Percentiles rank a stretch among this genome's conserved stretches.
These are phyloP conservation scores for Eimeria sp. DNA, from an alignment of 169 alveolate genomes.

Conservation along the genomic window DNA sequence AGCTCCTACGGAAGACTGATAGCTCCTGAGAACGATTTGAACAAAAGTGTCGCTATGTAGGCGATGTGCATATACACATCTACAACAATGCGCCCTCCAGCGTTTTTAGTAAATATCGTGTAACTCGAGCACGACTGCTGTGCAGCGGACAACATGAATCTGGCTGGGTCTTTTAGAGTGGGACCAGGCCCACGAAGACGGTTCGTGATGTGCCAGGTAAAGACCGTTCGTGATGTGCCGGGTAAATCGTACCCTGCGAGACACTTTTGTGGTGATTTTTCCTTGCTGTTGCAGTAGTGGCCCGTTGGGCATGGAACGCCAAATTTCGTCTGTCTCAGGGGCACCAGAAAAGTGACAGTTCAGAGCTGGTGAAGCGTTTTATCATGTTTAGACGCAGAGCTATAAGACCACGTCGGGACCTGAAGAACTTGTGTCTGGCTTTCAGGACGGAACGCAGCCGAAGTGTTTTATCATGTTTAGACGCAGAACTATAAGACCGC, in stretches of 20 bases:
- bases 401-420: neutral
- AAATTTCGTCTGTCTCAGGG: conserved; percentile 27
- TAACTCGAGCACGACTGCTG: neutral
- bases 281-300: conserved; percentile 18
- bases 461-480: neutral
- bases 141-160: neutral
- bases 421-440: neutral
- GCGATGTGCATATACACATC: neutral
- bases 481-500: neutral
- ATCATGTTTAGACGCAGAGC: neutral
- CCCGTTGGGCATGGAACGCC: conserved; percentile 66
- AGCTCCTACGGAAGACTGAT: conserved; percentile 45
- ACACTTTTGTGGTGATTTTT: conserved; percentile 10
- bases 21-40: neutral
- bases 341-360: neutral
- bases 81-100: neutral
- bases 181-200: neutral
- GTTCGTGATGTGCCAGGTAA: neutral
- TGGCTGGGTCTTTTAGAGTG: neutral
- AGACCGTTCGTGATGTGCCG: neutral
- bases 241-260: conserved; percentile 10
- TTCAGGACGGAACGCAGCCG: neutral
- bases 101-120: neutral
- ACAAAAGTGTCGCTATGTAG: neutral
- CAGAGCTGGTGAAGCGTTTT: neutral